Base-by-base conservation (phyloP, 2,329 filamentous ascomycete genomes). In the Ophiostoma novo-ulmi region DNA sequence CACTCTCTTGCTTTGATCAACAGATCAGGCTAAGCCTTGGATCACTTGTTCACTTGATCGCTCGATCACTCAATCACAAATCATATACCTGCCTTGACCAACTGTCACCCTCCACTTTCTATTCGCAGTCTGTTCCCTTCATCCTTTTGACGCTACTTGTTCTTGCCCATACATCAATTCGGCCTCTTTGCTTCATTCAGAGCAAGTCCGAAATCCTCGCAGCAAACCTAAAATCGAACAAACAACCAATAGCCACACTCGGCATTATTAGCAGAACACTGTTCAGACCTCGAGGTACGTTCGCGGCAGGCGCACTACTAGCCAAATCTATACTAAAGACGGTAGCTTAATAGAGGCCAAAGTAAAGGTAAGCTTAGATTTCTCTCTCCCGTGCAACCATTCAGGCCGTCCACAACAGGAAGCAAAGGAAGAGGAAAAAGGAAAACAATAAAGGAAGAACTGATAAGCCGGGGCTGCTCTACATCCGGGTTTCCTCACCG, bases 1-100 rank as follows among this genome's bases (percentile, higher is more conserved):
- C n/a, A 22, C 69, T 69, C 67, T n/a, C 39, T 26, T 39, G n/a
- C 58, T 58, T 39, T 38, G 8, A 66, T 65, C 31, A 52, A 35
- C 58, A 64, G 13, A n/a, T 35, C 61, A 38, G 14, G 44, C 17
- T 35, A 58, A 58, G 31, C 41, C 11, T 41, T 41, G 4, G 10
- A 35, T 8, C 14, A 20, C 61, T 64, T 31, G 31, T 11, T 64
- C 61, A 31, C 26, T 36, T 17, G 31, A 31, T 31, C 31, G 31
- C 31, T 31, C 31, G 31, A 36, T 20, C 31, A 65, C 61, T 38
- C 39, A 20, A 48, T 20, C 44, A 48, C 44, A 48, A 39, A 48
- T 48, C 44, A n/a, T 48, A 48, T 48, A 20, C 6, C 38, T 10
- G 31, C 31, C 52, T 58, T n/a, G 5, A 31, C 22, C 55, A 31